phyloP scores from a whole-genome alignment of 768 basidiomycete genomes.

The Tremella mesenterica region DNA sequence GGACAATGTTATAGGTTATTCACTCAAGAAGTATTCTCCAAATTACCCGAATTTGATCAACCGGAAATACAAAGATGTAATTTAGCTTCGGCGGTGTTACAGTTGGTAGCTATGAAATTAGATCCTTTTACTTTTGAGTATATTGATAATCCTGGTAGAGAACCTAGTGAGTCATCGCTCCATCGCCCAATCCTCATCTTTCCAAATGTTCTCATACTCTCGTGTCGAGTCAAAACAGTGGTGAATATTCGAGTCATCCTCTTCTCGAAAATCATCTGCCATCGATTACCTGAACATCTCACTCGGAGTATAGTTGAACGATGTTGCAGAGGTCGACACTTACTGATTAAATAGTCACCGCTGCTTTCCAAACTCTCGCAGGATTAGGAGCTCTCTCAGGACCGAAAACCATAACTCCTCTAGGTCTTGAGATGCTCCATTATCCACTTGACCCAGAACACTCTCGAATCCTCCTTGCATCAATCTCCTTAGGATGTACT shows the following conservation, averaged over 20 bases:
- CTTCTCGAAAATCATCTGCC: neutral
- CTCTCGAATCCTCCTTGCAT: constrained; percentile 70
- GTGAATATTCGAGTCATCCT: neutral
- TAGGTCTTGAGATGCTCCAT: constrained; percentile 76
- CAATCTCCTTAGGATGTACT: constrained; percentile 63
- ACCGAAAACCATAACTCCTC: constrained; percentile 56
- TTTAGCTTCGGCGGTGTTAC: constrained; percentile 70
- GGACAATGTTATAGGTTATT: constrained; percentile 89
- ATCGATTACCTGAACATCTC: too few relatives aligned
- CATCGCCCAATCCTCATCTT: neutral
- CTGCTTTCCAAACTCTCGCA: constrained; percentile 52
- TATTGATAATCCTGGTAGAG: constrained; percentile 74
- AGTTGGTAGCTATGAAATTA: constrained; percentile 74
- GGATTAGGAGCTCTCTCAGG: constrained; percentile 69
- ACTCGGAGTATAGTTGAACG: too few relatives aligned
- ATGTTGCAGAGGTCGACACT: constrained; percentile 49
- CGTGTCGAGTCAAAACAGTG: neutral
- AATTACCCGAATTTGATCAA: constrained; percentile 58
- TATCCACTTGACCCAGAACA: constrained; percentile 85
- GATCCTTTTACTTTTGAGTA: constrained; percentile 72
- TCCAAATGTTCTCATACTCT: neutral
- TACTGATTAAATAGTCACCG: constrained; percentile 38
- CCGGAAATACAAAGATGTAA: constrained; percentile 88
- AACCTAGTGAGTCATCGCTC: constrained; percentile 55
- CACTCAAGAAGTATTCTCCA: constrained; percentile 67